Conservation (phyloP, 768 basidiomycete genomes). For the Tricholoma sp. region DNA sequence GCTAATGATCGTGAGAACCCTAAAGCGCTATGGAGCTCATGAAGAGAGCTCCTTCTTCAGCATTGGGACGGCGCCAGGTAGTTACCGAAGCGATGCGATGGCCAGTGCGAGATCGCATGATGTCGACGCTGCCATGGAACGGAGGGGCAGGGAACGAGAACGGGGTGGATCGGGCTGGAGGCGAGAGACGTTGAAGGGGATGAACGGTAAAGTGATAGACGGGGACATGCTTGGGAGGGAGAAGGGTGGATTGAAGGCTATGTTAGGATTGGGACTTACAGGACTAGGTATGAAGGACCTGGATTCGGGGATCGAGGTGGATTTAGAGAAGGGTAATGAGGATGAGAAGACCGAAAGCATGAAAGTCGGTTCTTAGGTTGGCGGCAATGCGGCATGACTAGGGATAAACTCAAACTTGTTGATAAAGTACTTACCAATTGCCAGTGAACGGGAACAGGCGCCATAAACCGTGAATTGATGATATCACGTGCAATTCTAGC, state of each 20-base stretch:
- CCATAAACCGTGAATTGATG: too few species aligned
- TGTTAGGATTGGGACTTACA: constrained; percentile 13
- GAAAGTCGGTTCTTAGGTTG: not conserved
- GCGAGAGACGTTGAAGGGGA: constrained; percentile 10
- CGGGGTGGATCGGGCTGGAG: constrained; percentile 9
- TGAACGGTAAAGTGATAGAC: not conserved
- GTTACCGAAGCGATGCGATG: constrained; percentile 3
- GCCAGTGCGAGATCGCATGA: constrained; percentile 7
- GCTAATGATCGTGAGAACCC: constrained; percentile 52
- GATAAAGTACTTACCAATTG: too few species aligned
- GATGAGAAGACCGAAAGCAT: not conserved
- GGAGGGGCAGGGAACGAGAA: constrained; percentile 24
- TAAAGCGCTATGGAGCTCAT: constrained; percentile 51
- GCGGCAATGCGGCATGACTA: not conserved
- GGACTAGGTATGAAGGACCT: constrained; percentile 8
- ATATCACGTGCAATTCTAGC: too few species aligned
- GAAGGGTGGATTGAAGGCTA: constrained; percentile 9
- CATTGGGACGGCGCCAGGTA: constrained; percentile 2
- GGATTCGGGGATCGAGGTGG: constrained; percentile 6
- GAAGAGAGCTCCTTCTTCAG: constrained; percentile 8
- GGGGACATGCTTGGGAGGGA: constrained; percentile 2
- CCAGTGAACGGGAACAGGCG: too few species aligned
- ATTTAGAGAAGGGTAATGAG: constrained; percentile 10
- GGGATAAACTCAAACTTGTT: too few species aligned
- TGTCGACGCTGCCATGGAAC: constrained; percentile 18